Evolutionary conservation across 805 yeast genomes (phyloP).

Genomic region (Myxozyma sirexii): DNA sequence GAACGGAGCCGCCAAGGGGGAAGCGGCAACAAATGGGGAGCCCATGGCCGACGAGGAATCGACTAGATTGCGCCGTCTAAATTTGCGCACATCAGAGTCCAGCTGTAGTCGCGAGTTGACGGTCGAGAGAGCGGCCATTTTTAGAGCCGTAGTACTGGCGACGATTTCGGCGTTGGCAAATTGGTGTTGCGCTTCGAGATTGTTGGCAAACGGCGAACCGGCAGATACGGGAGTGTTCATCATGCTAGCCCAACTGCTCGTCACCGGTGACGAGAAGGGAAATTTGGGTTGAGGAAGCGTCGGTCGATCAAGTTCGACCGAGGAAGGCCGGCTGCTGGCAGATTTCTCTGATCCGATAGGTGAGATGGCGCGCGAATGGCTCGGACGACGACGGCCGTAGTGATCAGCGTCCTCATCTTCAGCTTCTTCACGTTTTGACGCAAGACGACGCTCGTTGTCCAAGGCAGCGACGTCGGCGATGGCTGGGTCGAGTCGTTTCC

Average conservation of each 20-base stretch:
- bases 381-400: not conserved
- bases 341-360: constrained; percentile 32
- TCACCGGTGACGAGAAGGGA: constrained; percentile 19
- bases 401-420: not conserved
- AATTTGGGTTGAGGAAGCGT: constrained; percentile 1
- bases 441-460: not conserved
- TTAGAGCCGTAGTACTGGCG: constrained; percentile 49
- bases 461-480: not conserved
- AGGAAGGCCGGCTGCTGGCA: constrained; percentile 17
- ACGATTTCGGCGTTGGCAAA: constrained; percentile 39
- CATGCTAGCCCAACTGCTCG: constrained; percentile 40
- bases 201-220: constrained; percentile 11
- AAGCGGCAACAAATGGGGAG: not conserved
- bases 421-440: not conserved
- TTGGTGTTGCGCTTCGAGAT: not conserved
- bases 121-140: constrained; percentile 68
- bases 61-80: constrained; percentile 31
- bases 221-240: constrained; percentile 38
- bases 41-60: not conserved
- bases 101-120: constrained; percentile 56
- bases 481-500: constrained; percentile 16
- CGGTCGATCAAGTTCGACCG: constrained; percentile 12
- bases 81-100: constrained; percentile 45
- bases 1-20: not conserved
- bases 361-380: constrained; percentile 24